Evolutionary conservation across 495 filamentous ascomycete genomes (phyloP).

Genomic region (Neurospora tetrasperma): DNA sequence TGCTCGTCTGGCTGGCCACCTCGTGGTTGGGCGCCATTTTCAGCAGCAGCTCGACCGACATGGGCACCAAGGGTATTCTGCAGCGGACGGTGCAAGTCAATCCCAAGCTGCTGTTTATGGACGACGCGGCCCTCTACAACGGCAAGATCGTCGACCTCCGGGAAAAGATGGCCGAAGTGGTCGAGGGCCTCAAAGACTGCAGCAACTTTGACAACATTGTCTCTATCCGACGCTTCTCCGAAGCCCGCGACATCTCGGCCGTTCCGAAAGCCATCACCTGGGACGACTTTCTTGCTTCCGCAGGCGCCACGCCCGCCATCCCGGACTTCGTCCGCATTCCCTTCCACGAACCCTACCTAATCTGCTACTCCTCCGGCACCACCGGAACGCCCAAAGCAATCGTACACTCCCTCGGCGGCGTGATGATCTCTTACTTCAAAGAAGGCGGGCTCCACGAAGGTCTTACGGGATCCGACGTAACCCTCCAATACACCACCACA

Average conservation of each 20-base stretch:
- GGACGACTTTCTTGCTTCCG: constrained; percentile 38
- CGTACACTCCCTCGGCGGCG: constrained; percentile 57
- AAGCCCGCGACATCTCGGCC: constrained; percentile 45
- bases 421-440: constrained; percentile 47
- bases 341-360: constrained; percentile 60
- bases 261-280: constrained; percentile 47
- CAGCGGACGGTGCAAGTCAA: constrained; percentile 63
- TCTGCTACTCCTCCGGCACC: constrained; percentile 64
- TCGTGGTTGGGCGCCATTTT: constrained; percentile 61
- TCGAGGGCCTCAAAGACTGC: constrained; percentile 47
- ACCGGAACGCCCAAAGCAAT: constrained; percentile 70
- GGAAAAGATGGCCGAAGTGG: constrained; percentile 57
- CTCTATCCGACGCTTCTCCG: constrained; percentile 52
- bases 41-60: constrained; percentile 65
- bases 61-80: constrained; percentile 65
- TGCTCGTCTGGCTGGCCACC: constrained; percentile 54
- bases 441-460: constrained; percentile 53
- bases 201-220: constrained; percentile 53
- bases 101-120: constrained; percentile 63
- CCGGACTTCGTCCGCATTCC: constrained; percentile 45
- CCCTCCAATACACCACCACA: constrained; percentile 52
- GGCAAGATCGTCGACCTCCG: constrained; percentile 62
- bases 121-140: constrained; percentile 71
- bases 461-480: constrained; percentile 34
- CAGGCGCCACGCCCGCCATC: constrained; percentile 26